Percentiles rank a stretch among this genome's conserved stretches.
These are phyloP conservation scores for Capronia americana DNA, from an alignment of 2,329 filamentous ascomycete genomes.

Conservation along the genomic window DNA sequence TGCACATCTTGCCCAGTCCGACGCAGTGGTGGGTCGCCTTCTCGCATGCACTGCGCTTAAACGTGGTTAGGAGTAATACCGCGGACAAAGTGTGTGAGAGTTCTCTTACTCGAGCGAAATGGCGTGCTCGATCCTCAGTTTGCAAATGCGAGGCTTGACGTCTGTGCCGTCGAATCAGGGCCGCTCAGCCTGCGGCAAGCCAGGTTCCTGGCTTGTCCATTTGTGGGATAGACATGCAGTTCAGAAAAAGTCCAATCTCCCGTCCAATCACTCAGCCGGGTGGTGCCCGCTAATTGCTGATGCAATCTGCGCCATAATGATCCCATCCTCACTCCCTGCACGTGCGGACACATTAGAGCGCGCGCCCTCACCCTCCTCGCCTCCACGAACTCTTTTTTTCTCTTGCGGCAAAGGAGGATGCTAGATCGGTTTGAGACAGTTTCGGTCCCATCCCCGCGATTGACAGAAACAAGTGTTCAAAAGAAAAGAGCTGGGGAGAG, in stretches of 20 bases:
- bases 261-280: constrained; percentile 18
- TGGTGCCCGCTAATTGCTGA: constrained; percentile 25
- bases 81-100: not conserved
- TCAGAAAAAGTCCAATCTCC: not conserved
- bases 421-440: not conserved
- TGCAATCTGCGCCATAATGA: constrained; percentile 29
- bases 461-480: not conserved
- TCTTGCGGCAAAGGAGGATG: not conserved
- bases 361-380: not conserved
- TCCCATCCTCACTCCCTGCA: constrained; percentile 12
- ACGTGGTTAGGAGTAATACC: not conserved
- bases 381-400: not conserved
- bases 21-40: not conserved
- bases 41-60: not conserved
- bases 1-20: not conserved
- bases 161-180: constrained; percentile 20
- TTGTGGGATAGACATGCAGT: constrained; percentile 6
- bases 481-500: not conserved
- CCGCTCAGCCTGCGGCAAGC: not conserved
- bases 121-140: constrained; percentile 13
- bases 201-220: constrained; percentile 20
- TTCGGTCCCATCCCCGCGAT: not conserved
- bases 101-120: constrained; percentile 25
- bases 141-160: constrained; percentile 8
- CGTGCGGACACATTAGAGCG: not conserved